Evolutionary conservation across 257 asterid species (phyloP).

Genomic region (Ehretia macrophylla): DNA sequence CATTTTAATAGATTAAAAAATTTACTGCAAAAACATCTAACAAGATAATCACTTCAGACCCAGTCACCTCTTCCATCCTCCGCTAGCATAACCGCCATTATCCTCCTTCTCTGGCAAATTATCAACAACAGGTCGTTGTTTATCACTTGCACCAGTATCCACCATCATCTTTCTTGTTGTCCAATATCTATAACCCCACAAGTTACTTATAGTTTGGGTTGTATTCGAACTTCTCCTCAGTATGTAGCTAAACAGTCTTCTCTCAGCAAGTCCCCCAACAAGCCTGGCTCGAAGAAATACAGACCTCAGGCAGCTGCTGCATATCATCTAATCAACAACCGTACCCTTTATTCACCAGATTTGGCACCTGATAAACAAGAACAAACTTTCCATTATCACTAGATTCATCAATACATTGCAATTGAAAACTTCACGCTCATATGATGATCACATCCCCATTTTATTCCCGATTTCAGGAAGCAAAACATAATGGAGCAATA

Average conservation of each 20-base stretch:
- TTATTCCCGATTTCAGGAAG: too few relatives aligned
- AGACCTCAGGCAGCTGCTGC: constrained; percentile 59
- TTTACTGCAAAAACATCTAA: too few relatives aligned
- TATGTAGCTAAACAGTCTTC: constrained; percentile 30
- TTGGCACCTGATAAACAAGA: constrained; percentile 3
- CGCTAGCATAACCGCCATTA: constrained; percentile 70
- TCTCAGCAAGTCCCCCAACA: constrained; percentile 39
- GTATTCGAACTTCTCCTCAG: constrained; percentile 42
- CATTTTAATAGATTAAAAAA: too few relatives aligned
- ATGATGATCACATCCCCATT: neutral
- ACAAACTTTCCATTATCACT: too few relatives aligned
- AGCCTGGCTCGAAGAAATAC: constrained; percentile 40
- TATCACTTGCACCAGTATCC: constrained; percentile 60
- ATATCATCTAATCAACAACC: constrained; percentile 69
- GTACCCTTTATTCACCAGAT: constrained; percentile 3
- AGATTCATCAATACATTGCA: neutral
- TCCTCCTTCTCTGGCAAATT: constrained; percentile 62
- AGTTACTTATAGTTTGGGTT: constrained; percentile 30
- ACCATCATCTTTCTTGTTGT: constrained; percentile 68
- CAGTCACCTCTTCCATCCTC: constrained; percentile 97
- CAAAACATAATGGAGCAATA: too few relatives aligned
- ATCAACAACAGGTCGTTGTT: constrained; percentile 47
- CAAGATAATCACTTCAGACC: neutral
- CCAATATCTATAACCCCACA: constrained; percentile 28
- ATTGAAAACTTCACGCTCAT: neutral